Percentiles rank a stretch among this genome's conserved stretches.
These are phyloP conservation scores for Mycena crocata DNA, from an alignment of 768 basidiomycete genomes.

Conservation along the genomic window DNA sequence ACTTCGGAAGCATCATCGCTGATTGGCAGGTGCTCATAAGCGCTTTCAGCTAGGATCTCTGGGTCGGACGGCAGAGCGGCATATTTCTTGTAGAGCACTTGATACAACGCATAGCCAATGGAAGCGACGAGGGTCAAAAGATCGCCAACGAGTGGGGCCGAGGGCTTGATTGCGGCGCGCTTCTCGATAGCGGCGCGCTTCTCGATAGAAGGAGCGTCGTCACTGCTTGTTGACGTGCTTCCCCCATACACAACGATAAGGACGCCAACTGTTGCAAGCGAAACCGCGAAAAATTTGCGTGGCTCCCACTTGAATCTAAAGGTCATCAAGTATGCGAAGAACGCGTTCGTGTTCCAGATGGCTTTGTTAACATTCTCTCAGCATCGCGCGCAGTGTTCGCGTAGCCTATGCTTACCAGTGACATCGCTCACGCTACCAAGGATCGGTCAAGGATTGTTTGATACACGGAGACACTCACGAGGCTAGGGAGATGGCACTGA, in stretches of 20 bases:
- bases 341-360: constrained; percentile 90
- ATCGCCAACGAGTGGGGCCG: constrained; percentile 78
- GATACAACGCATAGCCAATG: constrained; percentile 79
- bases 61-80: constrained; percentile 77
- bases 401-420: constrained; percentile 60
- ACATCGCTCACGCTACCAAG: constrained; percentile 79
- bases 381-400: background rate
- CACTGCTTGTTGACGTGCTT: constrained; percentile 43
- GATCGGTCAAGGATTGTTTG: constrained; percentile 27
- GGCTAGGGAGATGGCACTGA: constrained; percentile 72
- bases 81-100: constrained; percentile 88
- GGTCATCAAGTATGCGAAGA: constrained; percentile 92
- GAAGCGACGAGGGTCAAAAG: constrained; percentile 79
- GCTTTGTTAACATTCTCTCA: constrained; percentile 46
- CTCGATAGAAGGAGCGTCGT: constrained; percentile 24
- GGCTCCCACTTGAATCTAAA: constrained; percentile 73
- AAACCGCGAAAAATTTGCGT: constrained; percentile 75
- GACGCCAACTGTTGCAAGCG: constrained; percentile 85
- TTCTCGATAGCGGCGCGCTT: constrained; percentile 28
- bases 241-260: constrained; percentile 87
- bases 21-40: constrained; percentile 59
- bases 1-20: constrained; percentile 45
- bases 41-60: constrained; percentile 54
- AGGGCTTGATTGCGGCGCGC: constrained; percentile 43
- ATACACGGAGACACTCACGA: constrained; percentile 63